Conservation (phyloP, 345 rosid species). For the Linum tenue region DNA sequence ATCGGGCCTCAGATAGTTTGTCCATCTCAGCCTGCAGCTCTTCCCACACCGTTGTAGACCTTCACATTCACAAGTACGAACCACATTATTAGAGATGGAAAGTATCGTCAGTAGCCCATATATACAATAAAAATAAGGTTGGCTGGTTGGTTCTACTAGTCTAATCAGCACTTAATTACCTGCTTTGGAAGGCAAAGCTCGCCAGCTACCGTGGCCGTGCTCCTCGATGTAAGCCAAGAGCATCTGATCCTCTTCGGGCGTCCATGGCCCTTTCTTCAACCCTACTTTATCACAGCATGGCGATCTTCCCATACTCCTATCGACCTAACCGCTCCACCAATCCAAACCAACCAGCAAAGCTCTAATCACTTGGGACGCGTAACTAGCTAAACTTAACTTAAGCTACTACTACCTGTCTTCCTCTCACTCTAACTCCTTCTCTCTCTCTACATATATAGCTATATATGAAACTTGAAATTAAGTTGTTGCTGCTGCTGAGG, state of each 20-base stretch:
- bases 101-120: no score
- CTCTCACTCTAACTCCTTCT: no score
- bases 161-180: background rate
- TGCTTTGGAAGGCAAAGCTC: constrained; percentile 15
- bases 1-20: constrained; percentile 14
- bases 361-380: no score
- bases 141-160: no score
- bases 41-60: constrained; percentile 21
- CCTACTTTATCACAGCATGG: constrained; percentile 8
- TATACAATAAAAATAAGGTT: no score
- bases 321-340: background rate
- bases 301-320: constrained; percentile 9
- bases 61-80: background rate
- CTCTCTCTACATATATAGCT: no score
- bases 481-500: background rate
- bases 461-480: no score
- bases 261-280: constrained; percentile 16
- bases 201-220: constrained; percentile 17
- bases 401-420: no score
- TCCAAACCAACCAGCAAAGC: no score
- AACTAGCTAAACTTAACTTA: background rate
- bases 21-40: constrained; percentile 21
- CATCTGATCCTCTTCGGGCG: constrained; percentile 13
- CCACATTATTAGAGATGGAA: background rate
- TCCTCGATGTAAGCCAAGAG: constrained; percentile 14